A percentile compares a stretch with the other conserved stretches of the same genome.
phyloP scores from a whole-genome alignment of 805 yeast genomes.

The Saturnispora dispora region DNA sequence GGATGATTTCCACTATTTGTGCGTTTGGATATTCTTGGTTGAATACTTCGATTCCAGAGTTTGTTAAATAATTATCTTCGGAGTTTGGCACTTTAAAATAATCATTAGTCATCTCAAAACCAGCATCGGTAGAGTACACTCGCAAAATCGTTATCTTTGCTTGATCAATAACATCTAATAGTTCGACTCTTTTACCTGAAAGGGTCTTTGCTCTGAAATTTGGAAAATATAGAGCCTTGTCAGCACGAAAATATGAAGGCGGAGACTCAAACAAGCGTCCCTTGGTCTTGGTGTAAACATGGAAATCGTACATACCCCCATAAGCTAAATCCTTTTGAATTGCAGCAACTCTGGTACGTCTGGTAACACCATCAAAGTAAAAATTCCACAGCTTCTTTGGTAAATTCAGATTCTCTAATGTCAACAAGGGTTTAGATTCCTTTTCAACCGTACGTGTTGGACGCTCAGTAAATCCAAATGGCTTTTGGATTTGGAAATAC shows the following conservation, averaged over 20 bases:
- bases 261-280: conserved; percentile 87
- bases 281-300: conserved; percentile 57
- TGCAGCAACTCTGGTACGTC: conserved; percentile 25
- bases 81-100: conserved; percentile 43
- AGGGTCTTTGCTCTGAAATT: conserved; percentile 57
- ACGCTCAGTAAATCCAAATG: conserved; percentile 25
- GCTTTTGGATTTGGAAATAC: conserved; percentile 26
- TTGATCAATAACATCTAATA: conserved; percentile 34
- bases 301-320: conserved; percentile 60
- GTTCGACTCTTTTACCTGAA: conserved; percentile 24
- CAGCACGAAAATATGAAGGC: conserved; percentile 61
- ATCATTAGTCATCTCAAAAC: conserved; percentile 54
- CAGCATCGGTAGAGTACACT: conserved; percentile 58
- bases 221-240: conserved; percentile 74
- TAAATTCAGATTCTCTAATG: conserved; percentile 22
- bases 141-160: conserved; percentile 54
- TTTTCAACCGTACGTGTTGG: conserved; percentile 19
- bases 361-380: conserved; percentile 30
- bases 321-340: conserved; percentile 56
- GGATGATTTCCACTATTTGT: conserved; percentile 68
- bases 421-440: conserved; percentile 18
- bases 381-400: conserved; percentile 27
- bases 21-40: conserved; percentile 37
- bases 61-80: conserved; percentile 32
- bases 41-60: conserved; percentile 35